These are phyloP conservation scores for Orbilia ellipsospora DNA, from an alignment of 2,329 filamentous ascomycete species.

Conservation along the genomic window DNA sequence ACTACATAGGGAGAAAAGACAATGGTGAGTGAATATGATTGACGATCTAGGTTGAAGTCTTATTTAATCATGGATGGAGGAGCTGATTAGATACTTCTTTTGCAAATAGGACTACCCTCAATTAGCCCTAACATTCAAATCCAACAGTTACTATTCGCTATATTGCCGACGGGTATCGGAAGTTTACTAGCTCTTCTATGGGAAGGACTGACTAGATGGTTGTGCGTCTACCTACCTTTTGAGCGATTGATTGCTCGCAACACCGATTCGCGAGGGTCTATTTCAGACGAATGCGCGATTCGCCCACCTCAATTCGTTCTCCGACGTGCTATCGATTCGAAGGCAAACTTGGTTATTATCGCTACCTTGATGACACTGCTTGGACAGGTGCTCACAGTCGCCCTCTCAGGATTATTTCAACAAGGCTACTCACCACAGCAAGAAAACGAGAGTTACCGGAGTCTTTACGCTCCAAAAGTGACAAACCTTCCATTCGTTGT, in stretches of 20 bases:
- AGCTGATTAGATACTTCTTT: not conserved
- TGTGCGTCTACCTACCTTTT: constrained; percentile 3
- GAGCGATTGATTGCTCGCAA: not conserved
- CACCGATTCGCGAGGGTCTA: not conserved
- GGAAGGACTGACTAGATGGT: not conserved
- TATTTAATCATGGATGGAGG: too few relatives aligned
- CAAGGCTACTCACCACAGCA: not conserved
- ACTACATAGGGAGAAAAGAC: not conserved
- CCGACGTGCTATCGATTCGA: not conserved
- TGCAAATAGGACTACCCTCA: not conserved
- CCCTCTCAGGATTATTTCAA: not conserved
- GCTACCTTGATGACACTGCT: not conserved
- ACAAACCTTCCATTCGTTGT: not conserved
- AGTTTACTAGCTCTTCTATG: constrained; percentile 1
- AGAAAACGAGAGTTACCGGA: not conserved
- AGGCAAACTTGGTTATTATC: constrained; percentile 1
- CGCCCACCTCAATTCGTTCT: not conserved
- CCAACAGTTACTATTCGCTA: not conserved
- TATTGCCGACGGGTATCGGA: not conserved
- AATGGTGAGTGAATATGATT: not conserved
- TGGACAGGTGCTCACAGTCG: not conserved
- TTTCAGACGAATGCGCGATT: not conserved
- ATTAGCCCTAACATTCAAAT: not conserved
- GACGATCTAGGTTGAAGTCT: not conserved
- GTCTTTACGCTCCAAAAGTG: not conserved